Evolutionary conservation across 805 yeast species (phyloP), one percentile per base, ranked within the genome.

Genomic region (Candida boleticola): DNA sequence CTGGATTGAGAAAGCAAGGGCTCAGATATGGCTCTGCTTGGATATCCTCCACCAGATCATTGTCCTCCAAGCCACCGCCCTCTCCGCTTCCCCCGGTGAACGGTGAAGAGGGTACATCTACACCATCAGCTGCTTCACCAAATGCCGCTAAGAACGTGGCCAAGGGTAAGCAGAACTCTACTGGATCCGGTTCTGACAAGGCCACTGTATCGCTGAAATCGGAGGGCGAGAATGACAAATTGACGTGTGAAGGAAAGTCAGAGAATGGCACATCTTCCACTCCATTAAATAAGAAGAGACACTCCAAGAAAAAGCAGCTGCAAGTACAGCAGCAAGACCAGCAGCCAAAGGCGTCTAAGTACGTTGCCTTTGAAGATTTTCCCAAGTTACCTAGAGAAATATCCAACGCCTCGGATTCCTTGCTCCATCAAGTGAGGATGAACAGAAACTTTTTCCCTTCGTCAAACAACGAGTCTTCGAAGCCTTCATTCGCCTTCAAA

Each of bases 351-450:
- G 5, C 20, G 16, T 18, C 36, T 21, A 41, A 53, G 23, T 63
- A 52, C 43, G 48, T 67, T 17, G 57, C 69, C 1, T 59, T 63
- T 23, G 49, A 53, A 40, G 50, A 60, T 36, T 65, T 67, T 42
- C 73, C 73, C 17, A 55, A 51, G 47, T 52, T 60, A 34, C 58
- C 68, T 29, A 47, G 51, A 23, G 35, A 40, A 21, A 37, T 58
- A 10, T 34, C 45, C 20, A 40, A 47, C 13, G 47, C 42, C 43
- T 42, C 57, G n/a, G 48, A 53, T 4, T 13, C 29, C 9, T 25
- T 36, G 17, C 35, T 31, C 13, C 19, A 31, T 18, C 35, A 31
- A 17, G 21, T 31, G 11, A 31, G 35, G 22, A n/a, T 31, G 16
- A 31, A 31, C 22, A 31, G 35, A 19, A 31, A 19, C 20, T 31